A percentile compares a stretch with the other conserved stretches of the same genome.
These are phyloP conservation scores for Saprolegnia parasitica DNA, from an alignment of 352 stramenopile species.

Conservation along the genomic window DNA sequence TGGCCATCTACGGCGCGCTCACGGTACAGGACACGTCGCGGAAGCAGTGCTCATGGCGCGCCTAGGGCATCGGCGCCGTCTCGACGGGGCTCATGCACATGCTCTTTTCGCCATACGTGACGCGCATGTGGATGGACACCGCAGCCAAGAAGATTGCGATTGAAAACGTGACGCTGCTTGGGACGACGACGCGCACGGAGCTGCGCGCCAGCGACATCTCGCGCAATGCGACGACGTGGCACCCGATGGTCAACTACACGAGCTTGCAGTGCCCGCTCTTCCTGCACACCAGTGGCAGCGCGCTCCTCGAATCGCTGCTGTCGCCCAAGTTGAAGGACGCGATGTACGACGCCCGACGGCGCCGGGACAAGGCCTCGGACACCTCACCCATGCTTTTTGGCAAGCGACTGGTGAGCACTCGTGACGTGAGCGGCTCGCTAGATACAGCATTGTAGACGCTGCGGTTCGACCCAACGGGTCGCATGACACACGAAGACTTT, in stretches of 20 bases:
- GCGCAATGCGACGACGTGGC: background rate
- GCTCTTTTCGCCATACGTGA: constrained; percentile 9
- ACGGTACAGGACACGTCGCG: background rate
- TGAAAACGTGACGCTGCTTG: constrained; percentile 1
- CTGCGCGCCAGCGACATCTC: constrained; percentile 1
- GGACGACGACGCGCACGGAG: background rate
- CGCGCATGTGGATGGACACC: background rate
- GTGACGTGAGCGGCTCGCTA: background rate
- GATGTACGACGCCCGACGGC: background rate
- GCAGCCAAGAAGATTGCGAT: constrained; percentile 4
- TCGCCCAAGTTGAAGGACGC: background rate
- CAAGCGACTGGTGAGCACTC: constrained; percentile 6
- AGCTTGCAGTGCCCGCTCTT: background rate
- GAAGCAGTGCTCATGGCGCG: background rate
- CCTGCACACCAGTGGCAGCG: background rate
- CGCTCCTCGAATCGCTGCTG: background rate
- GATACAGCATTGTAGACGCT: constrained; percentile 28
- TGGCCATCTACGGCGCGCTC: constrained; percentile 7
- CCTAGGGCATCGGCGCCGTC: background rate
- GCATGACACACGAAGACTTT: constrained; percentile 51
- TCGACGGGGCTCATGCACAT: background rate
- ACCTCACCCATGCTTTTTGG: constrained; percentile 16
- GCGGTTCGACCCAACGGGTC: constrained; percentile 47
- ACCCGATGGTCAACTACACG: background rate
- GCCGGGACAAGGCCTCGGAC: constrained; percentile 12